phyloP scores from a whole-genome alignment of 306 rosid species.

The Vicia faba region DNA sequence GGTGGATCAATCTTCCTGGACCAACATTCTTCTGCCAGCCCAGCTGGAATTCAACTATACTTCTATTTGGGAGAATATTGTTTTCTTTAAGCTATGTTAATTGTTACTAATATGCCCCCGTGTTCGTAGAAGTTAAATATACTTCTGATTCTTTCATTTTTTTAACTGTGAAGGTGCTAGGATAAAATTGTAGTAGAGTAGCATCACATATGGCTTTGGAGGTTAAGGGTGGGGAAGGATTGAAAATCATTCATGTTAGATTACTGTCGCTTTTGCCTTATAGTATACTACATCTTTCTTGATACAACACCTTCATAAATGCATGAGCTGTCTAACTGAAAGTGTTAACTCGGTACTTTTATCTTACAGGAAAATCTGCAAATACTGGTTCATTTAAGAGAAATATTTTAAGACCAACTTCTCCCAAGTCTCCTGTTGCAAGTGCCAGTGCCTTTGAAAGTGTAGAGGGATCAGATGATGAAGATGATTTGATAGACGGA shows the following conservation, averaged over 20 bases:
- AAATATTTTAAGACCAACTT: constrained; percentile 58
- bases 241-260: background rate
- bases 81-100: constrained; percentile 4
- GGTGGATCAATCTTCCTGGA: constrained; percentile 26
- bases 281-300: background rate
- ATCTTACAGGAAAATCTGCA: constrained; percentile 66
- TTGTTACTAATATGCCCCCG: constrained; percentile 4
- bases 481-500: constrained; percentile 54
- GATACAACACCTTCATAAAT: constrained; percentile 10
- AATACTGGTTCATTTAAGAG: constrained; percentile 56
- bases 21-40: constrained; percentile 12
- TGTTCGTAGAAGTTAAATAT: constrained; percentile 13
- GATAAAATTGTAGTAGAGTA: constrained; percentile 19
- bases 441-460: constrained; percentile 94
- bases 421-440: constrained; percentile 95
- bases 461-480: constrained; percentile 89
- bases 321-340: constrained; percentile 8
- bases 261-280: constrained; percentile 14
- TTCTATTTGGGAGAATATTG: background rate
- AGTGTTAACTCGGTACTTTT: constrained; percentile 15
- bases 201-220: constrained; percentile 22
- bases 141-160: constrained; percentile 15
- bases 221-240: constrained; percentile 5
- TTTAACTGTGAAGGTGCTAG: constrained; percentile 18
- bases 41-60: constrained; percentile 23